These are phyloP conservation scores for Chlamydomonas sphaeroides DNA, from an alignment of 139 green algal genomes.

Conservation along the genomic window DNA sequence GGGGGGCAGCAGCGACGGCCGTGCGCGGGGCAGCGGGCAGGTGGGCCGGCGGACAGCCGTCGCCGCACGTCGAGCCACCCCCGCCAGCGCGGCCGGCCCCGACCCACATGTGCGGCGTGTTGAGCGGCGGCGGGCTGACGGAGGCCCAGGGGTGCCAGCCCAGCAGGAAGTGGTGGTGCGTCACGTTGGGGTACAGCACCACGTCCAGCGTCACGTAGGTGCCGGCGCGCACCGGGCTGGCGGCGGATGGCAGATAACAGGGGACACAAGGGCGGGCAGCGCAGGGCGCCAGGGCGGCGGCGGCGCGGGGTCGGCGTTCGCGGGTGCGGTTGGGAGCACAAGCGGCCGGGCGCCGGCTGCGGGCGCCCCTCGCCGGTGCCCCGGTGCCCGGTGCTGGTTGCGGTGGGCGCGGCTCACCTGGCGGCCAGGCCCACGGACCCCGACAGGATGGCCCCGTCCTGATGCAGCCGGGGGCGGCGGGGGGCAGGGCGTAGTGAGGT, in stretches of 20 bases:
- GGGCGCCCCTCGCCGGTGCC: too few relatives aligned
- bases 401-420: too few relatives aligned
- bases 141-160: constrained; percentile 15
- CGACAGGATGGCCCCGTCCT: neutral
- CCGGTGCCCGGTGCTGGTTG: too few relatives aligned
- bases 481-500: neutral
- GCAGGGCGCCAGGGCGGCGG: too few relatives aligned
- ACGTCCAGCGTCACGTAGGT: constrained; percentile 17
- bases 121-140: constrained; percentile 5
- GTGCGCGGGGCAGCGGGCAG: too few relatives aligned
- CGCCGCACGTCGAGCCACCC: neutral
- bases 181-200: neutral
- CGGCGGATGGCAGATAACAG: neutral
- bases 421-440: neutral
- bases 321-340: too few relatives aligned
- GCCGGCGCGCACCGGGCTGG: neutral
- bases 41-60: too few relatives aligned
- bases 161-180: neutral
- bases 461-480: too few relatives aligned
- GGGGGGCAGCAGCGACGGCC: neutral
- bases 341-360: too few relatives aligned
- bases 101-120: neutral
- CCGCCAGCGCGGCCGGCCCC: neutral
- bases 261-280: too few relatives aligned
- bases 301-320: too few relatives aligned